Percentiles rank a stretch among this genome's conserved stretches.
These are phyloP conservation scores for Calocera viscosa DNA, from an alignment of 768 basidiomycete species.

Conservation along the genomic window DNA sequence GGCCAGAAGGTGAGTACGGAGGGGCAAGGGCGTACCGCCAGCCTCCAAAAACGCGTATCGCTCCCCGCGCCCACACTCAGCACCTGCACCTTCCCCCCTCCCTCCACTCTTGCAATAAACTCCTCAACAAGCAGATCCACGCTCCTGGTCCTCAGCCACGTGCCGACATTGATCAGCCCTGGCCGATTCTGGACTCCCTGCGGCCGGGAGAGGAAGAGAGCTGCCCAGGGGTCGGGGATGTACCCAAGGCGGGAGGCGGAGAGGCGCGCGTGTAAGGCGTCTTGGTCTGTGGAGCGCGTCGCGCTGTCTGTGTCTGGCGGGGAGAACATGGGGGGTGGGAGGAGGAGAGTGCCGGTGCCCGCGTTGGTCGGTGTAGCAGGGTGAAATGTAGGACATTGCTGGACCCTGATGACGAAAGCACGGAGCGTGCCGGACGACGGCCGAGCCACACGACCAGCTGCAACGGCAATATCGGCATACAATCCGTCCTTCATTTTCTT, in stretches of 20 bases:
- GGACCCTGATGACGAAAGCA: too few species aligned
- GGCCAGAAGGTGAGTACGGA: not conserved
- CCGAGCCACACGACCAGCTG: too few species aligned
- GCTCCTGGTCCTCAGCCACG: conserved; percentile 68
- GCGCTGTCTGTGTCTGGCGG: conserved; percentile 18
- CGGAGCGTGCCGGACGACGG: too few species aligned
- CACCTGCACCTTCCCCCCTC: conserved; percentile 56
- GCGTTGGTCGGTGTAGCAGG: not conserved
- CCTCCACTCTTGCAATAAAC: conserved; percentile 41
- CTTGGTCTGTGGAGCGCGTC: conserved; percentile 60
- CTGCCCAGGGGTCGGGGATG: conserved; percentile 61
- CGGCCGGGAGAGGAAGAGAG: conserved; percentile 52
- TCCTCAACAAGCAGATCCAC: conserved; percentile 62
- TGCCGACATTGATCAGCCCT: conserved; percentile 91
- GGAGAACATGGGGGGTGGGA: not conserved
- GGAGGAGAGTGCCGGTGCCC: too few species aligned
- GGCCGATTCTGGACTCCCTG: conserved; percentile 49
- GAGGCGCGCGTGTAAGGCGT: conserved; percentile 69
- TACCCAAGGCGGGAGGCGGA: conserved; percentile 81
- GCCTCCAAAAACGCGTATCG: conserved; percentile 89
- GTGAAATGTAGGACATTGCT: not conserved
- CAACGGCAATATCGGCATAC: too few species aligned
- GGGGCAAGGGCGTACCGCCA: conserved; percentile 46
- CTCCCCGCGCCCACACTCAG: conserved; percentile 93
- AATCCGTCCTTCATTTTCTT: too few species aligned